Base-by-base conservation (phyloP, 805 yeast genomes). In the Yamadazyma sp. region DNA sequence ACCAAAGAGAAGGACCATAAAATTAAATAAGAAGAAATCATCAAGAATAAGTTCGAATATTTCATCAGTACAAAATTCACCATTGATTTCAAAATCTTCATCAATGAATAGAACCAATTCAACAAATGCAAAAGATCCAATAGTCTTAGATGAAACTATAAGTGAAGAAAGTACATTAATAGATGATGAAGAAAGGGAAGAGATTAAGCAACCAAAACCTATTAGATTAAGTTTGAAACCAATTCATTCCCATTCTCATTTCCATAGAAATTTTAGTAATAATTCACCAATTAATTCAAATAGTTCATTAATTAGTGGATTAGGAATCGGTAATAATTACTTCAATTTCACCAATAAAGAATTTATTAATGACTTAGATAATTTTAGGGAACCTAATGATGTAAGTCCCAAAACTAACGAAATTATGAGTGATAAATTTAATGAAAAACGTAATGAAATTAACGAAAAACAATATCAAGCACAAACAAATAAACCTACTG, bases 1-100 rank as follows among this genome's bases (percentile, higher is more conserved):
- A 39, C 74, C 75, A 5, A 67, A 67, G 49, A 53, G 77, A 52
- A 51, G 77, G 47, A 56, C 50, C 12, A 62, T 71, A 33, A 65
- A 58, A 40, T 34, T 69, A 37, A 41, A 45, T 16, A 49, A 37
- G 35, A 50, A 41, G 36, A 27, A 18, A 12, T 22, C 18, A 10
- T 15, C 7, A 15, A 11, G 7, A 19, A 6, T n/a, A n/a, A 20
- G 7, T 10, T 30, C 32, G 10, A n/a, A 6, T 23, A 17, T 7
- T 13, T 13, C 25, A 18, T 36, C 39, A 13, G n/a, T n/a, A n/a
- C n/a, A n/a, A n/a, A n/a, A n/a, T n/a, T 31, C 39, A 18, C 18
- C 30, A 13, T 31, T 29, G 13, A 13, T 29, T 23, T 35, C 38
- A 3, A 31, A 36, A 27, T 27, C 36, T 3, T 30, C 27, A 11